Base-by-base conservation (phyloP, 148 eudicot genomes). In the Chenopodium album region DNA sequence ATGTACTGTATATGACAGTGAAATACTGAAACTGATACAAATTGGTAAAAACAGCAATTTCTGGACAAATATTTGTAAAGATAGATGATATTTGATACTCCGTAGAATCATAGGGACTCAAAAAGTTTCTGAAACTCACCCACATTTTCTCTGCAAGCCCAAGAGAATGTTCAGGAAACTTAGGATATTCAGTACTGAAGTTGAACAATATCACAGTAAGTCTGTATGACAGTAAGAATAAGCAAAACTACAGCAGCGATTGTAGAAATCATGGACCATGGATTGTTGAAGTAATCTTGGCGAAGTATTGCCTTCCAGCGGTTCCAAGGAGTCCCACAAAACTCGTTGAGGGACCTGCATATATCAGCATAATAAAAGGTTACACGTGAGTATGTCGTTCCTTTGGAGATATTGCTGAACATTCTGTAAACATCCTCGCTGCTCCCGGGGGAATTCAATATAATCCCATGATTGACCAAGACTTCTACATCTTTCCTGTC, bases 271-370 rank as follows among this genome's bases (percentile, higher is more conserved):
- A 78, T 69, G 1, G 89, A 85, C 89, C 89, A 87, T 3, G 88
- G 89, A 70, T 85, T 85, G 71, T 79, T 85, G 75, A 87, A 87
- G 70, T 87, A 87, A 50, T 87, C 88, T 14, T 79, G 86, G 28
- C 85, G 78, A 12, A 87, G 73, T 29, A 85, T 87, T 2, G 88
- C 82, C 73, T 85, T 87, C 89, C 86, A 85, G 32, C 83, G 22
- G 67, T 87, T 86, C 84, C 85, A 85, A 32, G 82, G 82, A 4
- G 80, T 75, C 59, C 78, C 79, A 54, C 79, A 72, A 46, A 82
- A 80, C n/a, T 54, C 74, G 19, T 84, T 84, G 16, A 85, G 73
- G 1, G 73, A 73, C 23, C 65, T 78, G 41, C 87, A 87, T 4
- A 85, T 56, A 71, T 83, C 77, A 32, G 89, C 81, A 56, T 82